Percentiles rank a stretch among this genome's conserved stretches.
phyloP scores from a whole-genome alignment of 305 asterid species.

The Fraxinus ornus region DNA sequence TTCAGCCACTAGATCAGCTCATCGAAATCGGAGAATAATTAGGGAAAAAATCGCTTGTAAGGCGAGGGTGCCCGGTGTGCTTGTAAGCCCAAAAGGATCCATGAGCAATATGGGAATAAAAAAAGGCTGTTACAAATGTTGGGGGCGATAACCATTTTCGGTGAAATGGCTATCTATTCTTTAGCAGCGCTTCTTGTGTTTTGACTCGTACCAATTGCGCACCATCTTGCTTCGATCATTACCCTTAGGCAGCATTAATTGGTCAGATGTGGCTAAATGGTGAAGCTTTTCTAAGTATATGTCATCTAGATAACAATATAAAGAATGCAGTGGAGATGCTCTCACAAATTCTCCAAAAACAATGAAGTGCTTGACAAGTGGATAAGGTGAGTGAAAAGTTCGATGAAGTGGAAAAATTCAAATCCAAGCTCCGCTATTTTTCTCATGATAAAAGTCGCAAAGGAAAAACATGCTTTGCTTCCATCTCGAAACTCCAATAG shows the following conservation, averaged over 20 bases:
- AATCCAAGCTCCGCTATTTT: constrained; percentile 90
- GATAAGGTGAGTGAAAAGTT: not conserved
- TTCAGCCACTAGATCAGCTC: too few relatives aligned
- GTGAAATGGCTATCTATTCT: too few relatives aligned
- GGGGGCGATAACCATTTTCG: too few relatives aligned
- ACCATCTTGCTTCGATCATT: too few relatives aligned
- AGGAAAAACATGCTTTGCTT: constrained; percentile 2
- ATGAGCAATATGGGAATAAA: not conserved
- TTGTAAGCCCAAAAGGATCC: not conserved
- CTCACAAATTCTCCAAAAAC: too few relatives aligned
- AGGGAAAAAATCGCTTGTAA: not conserved
- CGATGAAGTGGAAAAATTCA: constrained; percentile 17
- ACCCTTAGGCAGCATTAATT: too few relatives aligned
- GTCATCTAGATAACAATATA: not conserved
- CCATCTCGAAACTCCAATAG: constrained; percentile 25
- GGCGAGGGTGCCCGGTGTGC: not conserved
- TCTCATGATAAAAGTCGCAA: constrained; percentile 31
- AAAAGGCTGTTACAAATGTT: not conserved
- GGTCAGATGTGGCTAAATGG: too few relatives aligned
- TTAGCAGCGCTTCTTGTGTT: too few relatives aligned
- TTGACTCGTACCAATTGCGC: too few relatives aligned
- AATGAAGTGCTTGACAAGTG: not conserved
- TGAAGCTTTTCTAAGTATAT: not conserved
- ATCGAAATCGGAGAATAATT: too few relatives aligned
- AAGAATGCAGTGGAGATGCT: too few relatives aligned